Conservation (phyloP, 305 asterid species). For the Fraxinus greggii region DNA sequence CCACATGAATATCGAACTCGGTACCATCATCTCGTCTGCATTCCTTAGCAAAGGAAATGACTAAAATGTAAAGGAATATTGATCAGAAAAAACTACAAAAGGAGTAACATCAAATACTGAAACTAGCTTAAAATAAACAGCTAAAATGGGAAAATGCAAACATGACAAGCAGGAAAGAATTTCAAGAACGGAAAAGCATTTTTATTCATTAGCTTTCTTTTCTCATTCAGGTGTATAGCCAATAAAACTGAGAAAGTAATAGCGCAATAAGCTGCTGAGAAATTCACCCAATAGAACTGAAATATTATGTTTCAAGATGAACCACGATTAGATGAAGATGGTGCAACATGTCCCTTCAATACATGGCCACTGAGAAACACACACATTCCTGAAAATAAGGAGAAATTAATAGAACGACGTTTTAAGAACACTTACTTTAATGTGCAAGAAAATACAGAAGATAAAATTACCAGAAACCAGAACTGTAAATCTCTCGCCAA, state of each 20-base stretch:
- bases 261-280: slow-evolving; percentile 7
- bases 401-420: slow-evolving; percentile 9
- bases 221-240: background rate
- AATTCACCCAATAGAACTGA: slow-evolving; percentile 86
- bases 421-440: slow-evolving; percentile 53
- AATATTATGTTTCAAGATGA: slow-evolving; percentile 77
- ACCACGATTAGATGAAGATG: slow-evolving; percentile 79
- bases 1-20: background rate
- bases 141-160: background rate
- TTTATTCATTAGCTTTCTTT: background rate
- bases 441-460: slow-evolving; percentile 70
- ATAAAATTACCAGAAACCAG: slow-evolving; percentile 76
- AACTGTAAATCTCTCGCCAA: slow-evolving; percentile 85
- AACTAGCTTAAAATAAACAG: background rate
- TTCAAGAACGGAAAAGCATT: background rate
- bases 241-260: slow-evolving; percentile 1
- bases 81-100: background rate
- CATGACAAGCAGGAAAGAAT: background rate
- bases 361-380: slow-evolving; percentile 35
- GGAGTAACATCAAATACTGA: background rate
- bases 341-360: slow-evolving; percentile 73
- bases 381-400: slow-evolving; percentile 2
- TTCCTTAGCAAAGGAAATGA: background rate
- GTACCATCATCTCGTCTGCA: background rate
- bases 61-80: background rate